phyloP scores from a whole-genome alignment of 2,329 filamentous ascomycete genomes.

The Neofusicoccum cordaticola region DNA sequence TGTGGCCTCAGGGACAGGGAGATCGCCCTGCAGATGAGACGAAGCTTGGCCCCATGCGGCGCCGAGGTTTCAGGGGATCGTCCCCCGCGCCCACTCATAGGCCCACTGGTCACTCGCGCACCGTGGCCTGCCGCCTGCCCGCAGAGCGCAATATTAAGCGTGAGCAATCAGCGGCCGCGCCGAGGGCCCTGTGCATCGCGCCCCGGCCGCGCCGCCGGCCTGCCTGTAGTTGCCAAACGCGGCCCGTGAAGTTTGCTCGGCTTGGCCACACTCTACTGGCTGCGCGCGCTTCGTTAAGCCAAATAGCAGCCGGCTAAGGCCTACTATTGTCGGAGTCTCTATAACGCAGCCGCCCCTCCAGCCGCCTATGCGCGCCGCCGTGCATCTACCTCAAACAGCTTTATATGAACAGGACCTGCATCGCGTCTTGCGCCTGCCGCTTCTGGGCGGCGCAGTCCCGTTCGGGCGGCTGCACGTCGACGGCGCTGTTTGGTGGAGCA shows the following conservation, averaged over 20 bases:
- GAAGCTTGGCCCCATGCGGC: background rate
- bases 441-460: background rate
- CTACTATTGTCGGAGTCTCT: too few relatives aligned
- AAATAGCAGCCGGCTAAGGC: too few relatives aligned
- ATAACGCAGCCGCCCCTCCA: background rate
- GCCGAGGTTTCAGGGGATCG: conserved; percentile 2
- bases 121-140: background rate
- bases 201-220: background rate
- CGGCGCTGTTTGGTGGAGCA: background rate
- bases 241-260: conserved; percentile 1
- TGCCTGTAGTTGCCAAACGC: background rate
- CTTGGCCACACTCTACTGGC: conserved; percentile 10
- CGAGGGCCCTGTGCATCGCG: background rate
- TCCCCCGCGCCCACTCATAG: conserved; percentile 1
- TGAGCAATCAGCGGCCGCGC: background rate
- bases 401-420: conserved; percentile 8
- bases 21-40: background rate
- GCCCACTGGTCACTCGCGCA: background rate
- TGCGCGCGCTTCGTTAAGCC: background rate
- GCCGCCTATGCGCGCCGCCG: background rate
- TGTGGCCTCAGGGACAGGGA: background rate
- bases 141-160: background rate
- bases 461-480: background rate
- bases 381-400: background rate
- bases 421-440: background rate